phyloP scores from a whole-genome alignment of 2,329 filamentous ascomycete genomes.

The Fusarium miscanthi region DNA sequence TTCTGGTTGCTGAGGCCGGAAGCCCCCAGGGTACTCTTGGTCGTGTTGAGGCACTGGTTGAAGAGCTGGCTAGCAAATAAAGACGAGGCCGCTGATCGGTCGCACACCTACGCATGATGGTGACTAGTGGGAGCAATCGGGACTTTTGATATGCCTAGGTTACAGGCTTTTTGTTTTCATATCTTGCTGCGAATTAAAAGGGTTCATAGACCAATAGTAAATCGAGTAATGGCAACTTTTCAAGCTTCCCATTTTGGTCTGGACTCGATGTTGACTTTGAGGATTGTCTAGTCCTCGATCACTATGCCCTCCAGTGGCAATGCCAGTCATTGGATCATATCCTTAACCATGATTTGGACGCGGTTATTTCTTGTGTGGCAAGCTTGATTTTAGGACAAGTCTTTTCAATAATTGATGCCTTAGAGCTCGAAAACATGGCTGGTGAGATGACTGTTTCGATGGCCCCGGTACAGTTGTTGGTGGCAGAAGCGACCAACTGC shows the following conservation, averaged over 20 bases:
- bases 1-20: slow-evolving; percentile 79
- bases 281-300: neutral
- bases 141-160: neutral
- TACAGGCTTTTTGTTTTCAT: neutral
- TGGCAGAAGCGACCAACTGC: neutral
- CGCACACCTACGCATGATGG: neutral
- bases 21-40: slow-evolving; percentile 82
- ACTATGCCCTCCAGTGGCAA: neutral
- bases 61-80: slow-evolving; percentile 50
- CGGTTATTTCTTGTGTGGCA: neutral
- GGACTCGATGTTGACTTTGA: neutral
- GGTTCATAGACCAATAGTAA: slow-evolving; percentile 18
- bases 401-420: too few relatives aligned
- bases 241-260: neutral
- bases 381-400: neutral
- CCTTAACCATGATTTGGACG: too few relatives aligned
- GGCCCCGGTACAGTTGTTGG: neutral
- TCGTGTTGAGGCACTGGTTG: slow-evolving; percentile 78
- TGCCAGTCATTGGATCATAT: neutral
- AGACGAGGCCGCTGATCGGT: neutral
- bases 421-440: accelerated
- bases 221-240: neutral
- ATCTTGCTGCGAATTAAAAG: neutral
- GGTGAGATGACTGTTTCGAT: accelerated
- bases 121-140: neutral